A percentile compares a stretch with the other conserved stretches of the same genome.
phyloP scores from a whole-genome alignment of 75 land plant genomes.

The Larix kaempferi region DNA sequence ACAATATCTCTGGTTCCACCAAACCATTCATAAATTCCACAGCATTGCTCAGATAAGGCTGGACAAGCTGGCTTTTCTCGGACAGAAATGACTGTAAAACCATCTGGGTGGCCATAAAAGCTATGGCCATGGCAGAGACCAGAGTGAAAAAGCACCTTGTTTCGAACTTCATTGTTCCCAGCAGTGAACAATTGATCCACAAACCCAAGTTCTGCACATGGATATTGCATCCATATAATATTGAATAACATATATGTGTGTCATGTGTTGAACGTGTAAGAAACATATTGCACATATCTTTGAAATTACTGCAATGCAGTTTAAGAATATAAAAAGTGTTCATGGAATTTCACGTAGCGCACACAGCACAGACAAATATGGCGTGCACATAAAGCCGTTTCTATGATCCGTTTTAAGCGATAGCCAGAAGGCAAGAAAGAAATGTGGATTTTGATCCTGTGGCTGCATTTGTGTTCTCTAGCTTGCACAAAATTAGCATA shows the following conservation, averaged over 20 bases:
- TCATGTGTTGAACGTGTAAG: neutral
- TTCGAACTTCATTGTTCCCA: neutral
- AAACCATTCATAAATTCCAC: too few relatives aligned
- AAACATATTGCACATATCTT: neutral
- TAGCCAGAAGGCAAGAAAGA: neutral
- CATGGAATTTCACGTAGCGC: neutral
- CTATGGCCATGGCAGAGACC: slow-evolving; percentile 2
- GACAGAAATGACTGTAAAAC: neutral
- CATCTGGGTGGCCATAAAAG: neutral
- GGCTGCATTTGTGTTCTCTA: too few relatives aligned
- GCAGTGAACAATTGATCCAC: neutral
- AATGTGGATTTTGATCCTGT: too few relatives aligned
- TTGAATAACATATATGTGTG: neutral
- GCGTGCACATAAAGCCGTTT: too few relatives aligned
- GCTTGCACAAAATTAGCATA: too few relatives aligned
- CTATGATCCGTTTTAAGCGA: neutral
- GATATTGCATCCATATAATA: neutral
- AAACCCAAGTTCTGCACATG: neutral
- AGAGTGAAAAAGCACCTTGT: neutral
- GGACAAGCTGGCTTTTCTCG: neutral
- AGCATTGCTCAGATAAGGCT: neutral
- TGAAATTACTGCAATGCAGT: neutral
- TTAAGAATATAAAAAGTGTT: neutral
- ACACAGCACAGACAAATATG: neutral
- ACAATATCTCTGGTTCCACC: too few relatives aligned